Percentiles rank a stretch among this genome's conserved stretches.
Conservation (phyloP, 2,329 filamentous ascomycete species). For the Meredithiella fracta region DNA sequence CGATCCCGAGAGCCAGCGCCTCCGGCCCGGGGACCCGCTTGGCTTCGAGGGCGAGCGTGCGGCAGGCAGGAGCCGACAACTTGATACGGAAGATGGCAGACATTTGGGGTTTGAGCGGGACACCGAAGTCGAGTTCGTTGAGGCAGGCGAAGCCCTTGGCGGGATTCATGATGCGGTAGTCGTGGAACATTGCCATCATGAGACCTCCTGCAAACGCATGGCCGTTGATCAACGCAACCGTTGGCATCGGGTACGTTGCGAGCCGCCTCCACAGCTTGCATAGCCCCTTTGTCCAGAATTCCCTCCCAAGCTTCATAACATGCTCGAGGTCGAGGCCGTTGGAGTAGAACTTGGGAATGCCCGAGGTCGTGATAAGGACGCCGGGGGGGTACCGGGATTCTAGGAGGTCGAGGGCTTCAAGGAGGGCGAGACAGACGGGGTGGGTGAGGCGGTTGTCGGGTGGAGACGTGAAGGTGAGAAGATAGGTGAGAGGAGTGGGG, state of each 20-base stretch:
- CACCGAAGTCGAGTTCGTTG: slow-evolving; percentile 69
- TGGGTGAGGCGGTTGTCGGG: slow-evolving; percentile 63
- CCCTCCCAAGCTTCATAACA: slow-evolving; percentile 39
- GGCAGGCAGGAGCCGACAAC: slow-evolving; percentile 37
- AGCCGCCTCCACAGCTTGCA: slow-evolving; percentile 10
- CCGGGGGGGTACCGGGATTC: slow-evolving; percentile 49
- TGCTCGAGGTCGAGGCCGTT: slow-evolving; percentile 67
- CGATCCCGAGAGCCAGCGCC: slow-evolving; percentile 48
- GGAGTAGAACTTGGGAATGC: slow-evolving; percentile 63
- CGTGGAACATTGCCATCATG: slow-evolving; percentile 67
- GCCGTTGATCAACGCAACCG: slow-evolving; percentile 60
- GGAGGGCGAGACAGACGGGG: slow-evolving; percentile 48
- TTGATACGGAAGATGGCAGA: slow-evolving; percentile 58
- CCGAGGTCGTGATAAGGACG: slow-evolving; percentile 61
- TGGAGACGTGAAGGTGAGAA: slow-evolving; percentile 53
- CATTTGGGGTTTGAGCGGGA: slow-evolving; percentile 60
- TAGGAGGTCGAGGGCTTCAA: slow-evolving; percentile 58
- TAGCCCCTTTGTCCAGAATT: slow-evolving; percentile 37
- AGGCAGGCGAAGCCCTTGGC: slow-evolving; percentile 57
- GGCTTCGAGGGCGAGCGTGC: slow-evolving; percentile 56
- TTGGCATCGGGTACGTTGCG: slow-evolving; percentile 57
- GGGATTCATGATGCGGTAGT: slow-evolving; percentile 65
- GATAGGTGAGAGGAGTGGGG: slow-evolving; percentile 46
- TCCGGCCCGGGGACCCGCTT: slow-evolving; percentile 46
- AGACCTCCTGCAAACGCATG: slow-evolving; percentile 71